A percentile compares a stretch with the other conserved stretches of the same genome.
Evolutionary conservation across 192 early-diverging fungal genomes (phyloP).

Genomic region (Backusella australiensis): DNA sequence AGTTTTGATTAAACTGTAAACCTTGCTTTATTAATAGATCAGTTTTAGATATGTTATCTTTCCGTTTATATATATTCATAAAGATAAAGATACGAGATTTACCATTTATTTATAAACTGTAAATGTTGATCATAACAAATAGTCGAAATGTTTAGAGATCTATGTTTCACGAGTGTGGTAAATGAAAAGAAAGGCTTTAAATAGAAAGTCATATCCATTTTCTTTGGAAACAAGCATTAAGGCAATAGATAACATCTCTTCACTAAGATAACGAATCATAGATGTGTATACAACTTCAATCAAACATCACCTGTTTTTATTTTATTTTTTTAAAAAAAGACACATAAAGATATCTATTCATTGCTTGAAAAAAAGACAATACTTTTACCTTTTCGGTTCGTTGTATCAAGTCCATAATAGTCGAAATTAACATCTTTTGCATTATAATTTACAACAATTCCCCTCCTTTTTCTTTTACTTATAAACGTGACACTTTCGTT

Average conservation of each 20-base stretch:
- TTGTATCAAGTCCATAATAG: background rate
- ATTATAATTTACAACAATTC: background rate
- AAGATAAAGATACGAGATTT: too few relatives aligned
- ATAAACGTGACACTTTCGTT: background rate
- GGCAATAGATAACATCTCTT: background rate
- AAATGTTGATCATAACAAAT: background rate
- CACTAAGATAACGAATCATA: background rate
- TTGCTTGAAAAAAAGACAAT: too few relatives aligned
- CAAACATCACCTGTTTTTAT: background rate
- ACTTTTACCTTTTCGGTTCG: too few relatives aligned
- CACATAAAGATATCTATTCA: too few relatives aligned
- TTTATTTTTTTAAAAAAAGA: background rate
- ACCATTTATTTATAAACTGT: background rate
- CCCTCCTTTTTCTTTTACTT: background rate
- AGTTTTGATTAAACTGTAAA: too few relatives aligned
- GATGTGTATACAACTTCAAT: background rate
- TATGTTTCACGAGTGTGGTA: background rate
- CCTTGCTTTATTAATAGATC: too few relatives aligned
- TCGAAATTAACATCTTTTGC: background rate
- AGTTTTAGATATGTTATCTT: too few relatives aligned
- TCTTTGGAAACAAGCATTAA: background rate
- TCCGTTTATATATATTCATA: background rate
- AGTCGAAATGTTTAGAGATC: background rate
- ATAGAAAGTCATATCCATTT: background rate
- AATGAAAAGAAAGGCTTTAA: background rate